Percentiles rank a stretch among this genome's conserved stretches.
phyloP scores from a whole-genome alignment of 2,329 filamentous ascomycete species.

The Aspergillus versicolor region DNA sequence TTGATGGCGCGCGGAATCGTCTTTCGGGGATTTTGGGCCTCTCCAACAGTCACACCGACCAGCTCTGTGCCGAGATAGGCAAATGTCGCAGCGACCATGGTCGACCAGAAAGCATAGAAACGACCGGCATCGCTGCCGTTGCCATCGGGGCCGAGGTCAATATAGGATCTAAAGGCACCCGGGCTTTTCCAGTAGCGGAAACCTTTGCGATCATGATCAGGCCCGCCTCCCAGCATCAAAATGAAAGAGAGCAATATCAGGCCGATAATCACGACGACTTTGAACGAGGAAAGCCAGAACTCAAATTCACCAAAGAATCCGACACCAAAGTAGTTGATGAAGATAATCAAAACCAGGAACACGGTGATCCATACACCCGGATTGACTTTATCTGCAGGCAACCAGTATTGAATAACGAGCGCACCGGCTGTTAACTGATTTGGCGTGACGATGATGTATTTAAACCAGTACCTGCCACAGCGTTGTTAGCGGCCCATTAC shows the following conservation, averaged over 20 bases:
- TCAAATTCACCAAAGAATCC: constrained; percentile 69
- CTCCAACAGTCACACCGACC: constrained; percentile 74
- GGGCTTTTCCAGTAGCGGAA: constrained; percentile 67
- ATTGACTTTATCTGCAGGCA: constrained; percentile 64
- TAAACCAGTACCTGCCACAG: constrained; percentile 57
- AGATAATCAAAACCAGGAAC: constrained; percentile 62
- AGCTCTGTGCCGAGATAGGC: constrained; percentile 76
- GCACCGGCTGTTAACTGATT: constrained; percentile 82
- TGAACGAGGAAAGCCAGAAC: constrained; percentile 61
- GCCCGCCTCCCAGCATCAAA: constrained; percentile 65
- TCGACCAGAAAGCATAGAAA: constrained; percentile 67
- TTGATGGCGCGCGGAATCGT: constrained; percentile 76
- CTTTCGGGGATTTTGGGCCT: constrained; percentile 75
- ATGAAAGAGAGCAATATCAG: constrained; percentile 66
- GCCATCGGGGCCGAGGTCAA: constrained; percentile 21
- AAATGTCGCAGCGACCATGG: constrained; percentile 74
- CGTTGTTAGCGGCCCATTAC: background rate
- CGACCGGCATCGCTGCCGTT: constrained; percentile 46
- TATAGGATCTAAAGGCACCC: constrained; percentile 57
- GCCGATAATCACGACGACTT: constrained; percentile 65
- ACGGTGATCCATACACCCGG: constrained; percentile 77
- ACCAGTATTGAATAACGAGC: constrained; percentile 77
- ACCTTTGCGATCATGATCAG: constrained; percentile 60
- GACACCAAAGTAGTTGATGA: constrained; percentile 71
- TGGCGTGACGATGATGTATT: constrained; percentile 80